phyloP scores from a whole-genome alignment of 176 grass and related monocot species.

The Chrysopogon serrulatus region DNA sequence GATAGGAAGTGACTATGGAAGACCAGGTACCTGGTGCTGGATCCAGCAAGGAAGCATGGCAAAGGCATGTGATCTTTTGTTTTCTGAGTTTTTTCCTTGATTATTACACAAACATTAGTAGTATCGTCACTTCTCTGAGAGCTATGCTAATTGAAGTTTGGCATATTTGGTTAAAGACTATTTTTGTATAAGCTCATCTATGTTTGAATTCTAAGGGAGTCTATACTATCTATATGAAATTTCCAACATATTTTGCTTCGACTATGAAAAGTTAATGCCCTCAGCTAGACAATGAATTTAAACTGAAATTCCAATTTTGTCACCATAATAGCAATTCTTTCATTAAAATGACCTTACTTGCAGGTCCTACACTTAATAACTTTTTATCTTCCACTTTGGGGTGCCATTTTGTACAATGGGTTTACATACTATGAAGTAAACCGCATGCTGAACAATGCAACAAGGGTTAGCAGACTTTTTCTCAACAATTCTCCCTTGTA shows the following conservation, averaged over 20 bases:
- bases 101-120: not conserved
- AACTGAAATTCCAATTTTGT: not conserved
- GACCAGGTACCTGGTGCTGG: constrained; percentile 84
- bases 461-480: constrained; percentile 48
- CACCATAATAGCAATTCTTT: not conserved
- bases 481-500: not conserved
- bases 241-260: constrained; percentile 2
- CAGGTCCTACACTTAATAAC: constrained; percentile 84
- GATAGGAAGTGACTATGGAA: constrained; percentile 81
- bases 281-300: not conserved
- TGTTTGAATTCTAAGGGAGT: not conserved
- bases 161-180: not conserved
- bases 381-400: constrained; percentile 93
- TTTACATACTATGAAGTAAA: constrained; percentile 96
- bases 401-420: constrained; percentile 97
- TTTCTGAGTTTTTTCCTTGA: not conserved
- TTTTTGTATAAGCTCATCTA: not conserved
- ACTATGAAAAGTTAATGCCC: not conserved
- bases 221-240: not conserved
- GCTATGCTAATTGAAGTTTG: not conserved
- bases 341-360: constrained; percentile 21
- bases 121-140: not conserved
- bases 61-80: constrained; percentile 49
- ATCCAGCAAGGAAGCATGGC: constrained; percentile 71
- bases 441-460: constrained; percentile 88